Percentiles rank a stretch among this genome's conserved stretches.
These are phyloP conservation scores for Annulohypoxylon nitens DNA, from an alignment of 495 filamentous ascomycete species.

Conservation along the genomic window DNA sequence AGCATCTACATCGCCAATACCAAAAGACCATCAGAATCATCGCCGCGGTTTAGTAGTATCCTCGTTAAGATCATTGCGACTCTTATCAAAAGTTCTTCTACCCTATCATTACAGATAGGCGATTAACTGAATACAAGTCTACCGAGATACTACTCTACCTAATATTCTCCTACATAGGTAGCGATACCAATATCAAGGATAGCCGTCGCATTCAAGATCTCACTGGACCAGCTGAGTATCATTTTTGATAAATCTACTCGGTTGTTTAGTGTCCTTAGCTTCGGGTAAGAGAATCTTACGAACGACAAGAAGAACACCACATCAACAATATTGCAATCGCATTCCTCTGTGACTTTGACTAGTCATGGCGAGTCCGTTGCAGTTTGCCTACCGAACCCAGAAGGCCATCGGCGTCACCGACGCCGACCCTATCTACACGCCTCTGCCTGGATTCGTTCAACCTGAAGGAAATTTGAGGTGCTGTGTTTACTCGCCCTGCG, in stretches of 20 bases:
- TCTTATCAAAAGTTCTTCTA: conserved; percentile 9
- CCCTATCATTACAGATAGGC: conserved; percentile 13
- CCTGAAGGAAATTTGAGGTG: conserved; percentile 96
- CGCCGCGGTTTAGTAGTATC: conserved; percentile 21
- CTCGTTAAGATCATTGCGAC: conserved; percentile 23
- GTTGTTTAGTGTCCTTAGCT: conserved; percentile 16
- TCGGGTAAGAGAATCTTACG: conserved; percentile 42
- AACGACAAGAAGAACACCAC: conserved; percentile 50
- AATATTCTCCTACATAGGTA: conserved; percentile 28
- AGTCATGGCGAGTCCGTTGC: conserved; percentile 90
- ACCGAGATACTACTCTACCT: conserved; percentile 14
- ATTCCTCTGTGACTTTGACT: conserved; percentile 78
- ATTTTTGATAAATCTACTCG: conserved; percentile 45
- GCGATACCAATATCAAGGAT: conserved; percentile 2
- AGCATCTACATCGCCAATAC: conserved; percentile 16
- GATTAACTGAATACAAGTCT: conserved; percentile 18
- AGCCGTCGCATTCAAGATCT: background rate
- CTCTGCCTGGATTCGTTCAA: conserved; percentile 85
- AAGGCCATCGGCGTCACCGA: conserved; percentile 95
- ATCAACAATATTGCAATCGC: conserved; percentile 37
- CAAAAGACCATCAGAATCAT: conserved; percentile 26
- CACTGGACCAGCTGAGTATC: conserved; percentile 30
- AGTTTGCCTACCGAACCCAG: conserved; percentile 95
- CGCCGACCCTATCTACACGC: conserved; percentile 87
- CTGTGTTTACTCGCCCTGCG: conserved; percentile 92